These are phyloP conservation scores for Lodderomyces pseudojiufengensis DNA, from an alignment of 1,139 yeast species.

Conservation along the genomic window DNA sequence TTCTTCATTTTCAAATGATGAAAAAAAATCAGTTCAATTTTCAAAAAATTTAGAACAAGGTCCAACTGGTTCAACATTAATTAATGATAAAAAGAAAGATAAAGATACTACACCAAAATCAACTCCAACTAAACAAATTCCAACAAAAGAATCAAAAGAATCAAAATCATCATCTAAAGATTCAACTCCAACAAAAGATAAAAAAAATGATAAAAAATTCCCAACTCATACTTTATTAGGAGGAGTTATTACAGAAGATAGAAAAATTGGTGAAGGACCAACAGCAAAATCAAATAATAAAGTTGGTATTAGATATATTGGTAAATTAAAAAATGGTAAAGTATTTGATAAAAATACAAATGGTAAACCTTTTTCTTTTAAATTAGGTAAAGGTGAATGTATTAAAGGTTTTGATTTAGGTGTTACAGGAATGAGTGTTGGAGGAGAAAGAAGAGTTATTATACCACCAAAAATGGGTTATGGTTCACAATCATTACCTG, in stretches of 20 bases:
- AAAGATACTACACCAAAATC: too few relatives aligned
- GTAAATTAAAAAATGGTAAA: slow-evolving; percentile 93
- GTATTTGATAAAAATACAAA: slow-evolving; percentile 95
- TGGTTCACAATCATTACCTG: slow-evolving; percentile 92
- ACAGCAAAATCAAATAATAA: slow-evolving; percentile 84
- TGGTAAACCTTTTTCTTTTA: slow-evolving; percentile 92
- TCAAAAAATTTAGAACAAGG: slow-evolving; percentile 91
- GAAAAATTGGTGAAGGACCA: slow-evolving; percentile 84
- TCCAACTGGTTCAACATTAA: slow-evolving; percentile 59
- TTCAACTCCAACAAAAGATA: slow-evolving; percentile 26
- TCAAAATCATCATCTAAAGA: slow-evolving; percentile 19
- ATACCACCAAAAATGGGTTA: slow-evolving; percentile 97
- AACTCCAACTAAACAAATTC: too few relatives aligned
- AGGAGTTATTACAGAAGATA: slow-evolving; percentile 91
- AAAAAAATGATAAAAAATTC: slow-evolving; percentile 36
- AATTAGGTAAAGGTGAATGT: slow-evolving; percentile 95
- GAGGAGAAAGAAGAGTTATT: slow-evolving; percentile 97
- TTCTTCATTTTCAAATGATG: slow-evolving; percentile 16
- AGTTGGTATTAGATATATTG: slow-evolving; percentile 96
- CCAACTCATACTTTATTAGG: slow-evolving; percentile 82
- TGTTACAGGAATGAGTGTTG: slow-evolving; percentile 97
- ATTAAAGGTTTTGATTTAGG: slow-evolving; percentile 99
- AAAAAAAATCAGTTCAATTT: slow-evolving; percentile 78
- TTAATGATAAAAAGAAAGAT: slow-evolving; percentile 25
- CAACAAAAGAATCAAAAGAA: slow-evolving; percentile 11